Percentiles rank a stretch among this genome's conserved stretches.
These are phyloP conservation scores for Zygosaccharomyces bisporus DNA, from an alignment of 805 yeast species.

Conservation along the genomic window DNA sequence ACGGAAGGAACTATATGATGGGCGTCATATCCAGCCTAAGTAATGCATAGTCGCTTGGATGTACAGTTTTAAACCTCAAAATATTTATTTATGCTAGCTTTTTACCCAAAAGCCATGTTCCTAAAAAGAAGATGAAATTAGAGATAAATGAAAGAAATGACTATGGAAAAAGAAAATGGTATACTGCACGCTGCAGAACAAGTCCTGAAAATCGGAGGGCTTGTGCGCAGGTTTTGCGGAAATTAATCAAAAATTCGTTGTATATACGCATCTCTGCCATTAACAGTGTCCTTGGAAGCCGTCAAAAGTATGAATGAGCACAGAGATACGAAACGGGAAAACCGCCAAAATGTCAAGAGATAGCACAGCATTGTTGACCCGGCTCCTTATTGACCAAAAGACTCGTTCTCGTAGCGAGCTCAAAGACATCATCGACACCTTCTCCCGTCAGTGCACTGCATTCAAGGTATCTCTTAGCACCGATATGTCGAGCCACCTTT, in stretches of 20 bases:
- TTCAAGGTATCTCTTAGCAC: conserved; percentile 79
- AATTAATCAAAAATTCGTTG: not conserved
- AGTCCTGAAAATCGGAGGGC: not conserved
- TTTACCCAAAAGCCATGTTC: no score
- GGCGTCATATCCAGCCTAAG: no score
- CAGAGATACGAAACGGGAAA: not conserved
- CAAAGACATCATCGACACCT: conserved; percentile 92
- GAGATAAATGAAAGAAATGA: no score
- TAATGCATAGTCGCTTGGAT: no score
- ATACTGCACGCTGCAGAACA: no score
- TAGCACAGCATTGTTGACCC: conserved; percentile 38
- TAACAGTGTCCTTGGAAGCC: not conserved
- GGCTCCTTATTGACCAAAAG: conserved; percentile 51
- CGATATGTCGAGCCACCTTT: conserved; percentile 67
- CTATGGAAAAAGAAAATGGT: no score
- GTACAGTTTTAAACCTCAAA: no score
- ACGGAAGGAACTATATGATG: no score
- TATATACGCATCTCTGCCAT: not conserved
- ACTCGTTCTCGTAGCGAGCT: conserved; percentile 83
- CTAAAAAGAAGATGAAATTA: no score
- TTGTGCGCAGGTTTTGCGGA: not conserved
- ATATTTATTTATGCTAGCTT: no score
- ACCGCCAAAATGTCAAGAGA: conserved; percentile 22
- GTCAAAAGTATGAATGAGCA: not conserved
- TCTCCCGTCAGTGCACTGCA: conserved; percentile 92